Evolutionary conservation across 257 asterid genomes (phyloP), one percentile per base, ranked within the genome.

Genomic region (Forsythia viridissima): DNA sequence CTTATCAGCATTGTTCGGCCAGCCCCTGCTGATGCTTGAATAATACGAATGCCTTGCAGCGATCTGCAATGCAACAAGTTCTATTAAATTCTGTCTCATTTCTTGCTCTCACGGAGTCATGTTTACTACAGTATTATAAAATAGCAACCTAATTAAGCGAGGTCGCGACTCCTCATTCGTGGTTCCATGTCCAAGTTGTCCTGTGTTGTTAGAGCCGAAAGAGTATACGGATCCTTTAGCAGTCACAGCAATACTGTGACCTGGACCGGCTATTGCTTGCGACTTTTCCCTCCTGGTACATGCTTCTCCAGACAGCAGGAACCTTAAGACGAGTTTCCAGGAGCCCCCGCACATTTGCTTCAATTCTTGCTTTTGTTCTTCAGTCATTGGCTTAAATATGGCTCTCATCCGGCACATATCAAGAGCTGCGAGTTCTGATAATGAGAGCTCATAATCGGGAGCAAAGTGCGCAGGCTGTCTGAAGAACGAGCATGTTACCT

Each of bases 201-300:
- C 99, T 0, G 92, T 91, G 90, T 85, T 91, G 86, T 93, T 93
- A 36, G 97, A 91, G 52, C 99, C 99, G 9, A 96, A 96, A 1
- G 99, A 87, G 80, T 92, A 94, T 5, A 87, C 99, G 10, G 80
- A 90, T 78, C 99, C 99, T 11, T 85, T 85, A 30, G 92, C 81
- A 61, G 97, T 96, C 81, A 96, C 98, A 8, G 92, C 98, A 76
- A 96, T 76, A 79, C 98, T 93, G 78, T 96, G 98, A 30, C 99
- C 98, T 1, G 99, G 98, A 30, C 99, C 99, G 0, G 99, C 99
- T 78, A 94, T 89, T 1, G 98, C 99, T 77, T 96, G 99, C 36
- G 99, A 89, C 78, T 87, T 93, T 88, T 94, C 99, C 89, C 99
- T 86, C 85, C 99, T 80, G 30, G 90, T 86, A 81, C 99, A 92